Conservation (phyloP, 2,329 filamentous ascomycete species). For the Talaromyces piceae region DNA sequence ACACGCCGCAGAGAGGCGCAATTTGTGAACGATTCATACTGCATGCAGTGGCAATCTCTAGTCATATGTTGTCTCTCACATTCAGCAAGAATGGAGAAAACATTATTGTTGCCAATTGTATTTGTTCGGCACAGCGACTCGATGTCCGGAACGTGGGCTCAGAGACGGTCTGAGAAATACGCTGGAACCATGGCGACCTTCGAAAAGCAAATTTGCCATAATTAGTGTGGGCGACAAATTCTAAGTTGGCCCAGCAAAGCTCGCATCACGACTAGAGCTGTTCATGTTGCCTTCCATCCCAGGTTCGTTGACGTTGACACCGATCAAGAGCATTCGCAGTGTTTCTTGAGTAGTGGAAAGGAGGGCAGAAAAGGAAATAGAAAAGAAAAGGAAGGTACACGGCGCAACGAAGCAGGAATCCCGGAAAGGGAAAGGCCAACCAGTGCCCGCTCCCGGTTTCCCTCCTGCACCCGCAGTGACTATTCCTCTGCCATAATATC, state of each 20-base stretch:
- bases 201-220: slow-evolving; percentile 1
- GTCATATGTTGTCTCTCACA: too few relatives aligned
- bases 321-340: neutral
- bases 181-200: slow-evolving; percentile 16
- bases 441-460: neutral
- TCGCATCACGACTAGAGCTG: neutral
- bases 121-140: neutral
- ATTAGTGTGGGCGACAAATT: neutral
- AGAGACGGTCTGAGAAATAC: slow-evolving; percentile 29
- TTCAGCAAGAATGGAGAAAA: neutral
- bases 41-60: too few relatives aligned
- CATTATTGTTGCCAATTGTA: neutral
- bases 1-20: too few relatives aligned
- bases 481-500: neutral
- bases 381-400: neutral
- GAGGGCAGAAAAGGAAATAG: neutral
- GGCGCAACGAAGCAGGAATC: neutral
- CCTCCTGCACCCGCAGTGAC: neutral
- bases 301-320: neutral
- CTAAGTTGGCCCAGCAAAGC: neutral
- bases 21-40: too few relatives aligned
- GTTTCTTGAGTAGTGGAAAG: neutral
- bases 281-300: neutral
- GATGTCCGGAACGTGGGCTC: neutral
- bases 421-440: neutral